A percentile compares a stretch with the other conserved stretches of the same genome.
Evolutionary conservation across 2,329 filamentous ascomycete species (phyloP).

Genomic region (Cytospora leucostoma): DNA sequence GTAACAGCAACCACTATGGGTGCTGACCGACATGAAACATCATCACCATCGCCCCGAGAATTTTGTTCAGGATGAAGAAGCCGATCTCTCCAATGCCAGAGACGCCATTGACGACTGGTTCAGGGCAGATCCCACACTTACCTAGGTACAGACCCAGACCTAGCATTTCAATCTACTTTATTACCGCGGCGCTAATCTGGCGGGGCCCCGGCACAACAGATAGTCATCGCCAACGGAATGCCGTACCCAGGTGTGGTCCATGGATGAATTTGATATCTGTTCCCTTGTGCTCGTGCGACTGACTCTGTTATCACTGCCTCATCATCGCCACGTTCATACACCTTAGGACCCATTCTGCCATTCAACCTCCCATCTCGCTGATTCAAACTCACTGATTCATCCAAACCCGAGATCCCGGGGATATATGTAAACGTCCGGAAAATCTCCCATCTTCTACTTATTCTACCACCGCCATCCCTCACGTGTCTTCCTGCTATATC

Average conservation of each 20-base stretch:
- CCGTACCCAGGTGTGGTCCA: constrained; percentile 3
- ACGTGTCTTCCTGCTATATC: neutral
- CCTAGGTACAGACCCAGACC: neutral
- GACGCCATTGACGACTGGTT: constrained; percentile 19
- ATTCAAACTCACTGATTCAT: neutral
- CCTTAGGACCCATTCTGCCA: constrained; percentile 3
- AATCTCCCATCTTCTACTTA: neutral
- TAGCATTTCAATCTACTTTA: neutral
- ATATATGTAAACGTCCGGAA: constrained; percentile 1
- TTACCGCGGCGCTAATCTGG: constrained; percentile 16
- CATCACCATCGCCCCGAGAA: constrained; percentile 20
- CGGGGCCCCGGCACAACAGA: constrained; percentile 25
- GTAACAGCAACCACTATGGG: neutral
- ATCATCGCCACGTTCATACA: neutral
- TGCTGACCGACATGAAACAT: constrained; percentile 24
- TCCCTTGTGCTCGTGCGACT: constrained; percentile 13
- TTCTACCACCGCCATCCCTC: no score
- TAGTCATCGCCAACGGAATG: neutral
- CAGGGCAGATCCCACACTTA: neutral
- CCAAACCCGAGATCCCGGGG: constrained; percentile 5
- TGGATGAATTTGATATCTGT: constrained; percentile 16
- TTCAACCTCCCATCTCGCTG: constrained; percentile 6
- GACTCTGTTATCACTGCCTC: constrained; percentile 10
- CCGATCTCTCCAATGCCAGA: constrained; percentile 22
- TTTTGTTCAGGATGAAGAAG: constrained; percentile 12